Conservation (phyloP, 2,329 filamentous ascomycete species). For the Phaeosphaeriaceae sp. region DNA sequence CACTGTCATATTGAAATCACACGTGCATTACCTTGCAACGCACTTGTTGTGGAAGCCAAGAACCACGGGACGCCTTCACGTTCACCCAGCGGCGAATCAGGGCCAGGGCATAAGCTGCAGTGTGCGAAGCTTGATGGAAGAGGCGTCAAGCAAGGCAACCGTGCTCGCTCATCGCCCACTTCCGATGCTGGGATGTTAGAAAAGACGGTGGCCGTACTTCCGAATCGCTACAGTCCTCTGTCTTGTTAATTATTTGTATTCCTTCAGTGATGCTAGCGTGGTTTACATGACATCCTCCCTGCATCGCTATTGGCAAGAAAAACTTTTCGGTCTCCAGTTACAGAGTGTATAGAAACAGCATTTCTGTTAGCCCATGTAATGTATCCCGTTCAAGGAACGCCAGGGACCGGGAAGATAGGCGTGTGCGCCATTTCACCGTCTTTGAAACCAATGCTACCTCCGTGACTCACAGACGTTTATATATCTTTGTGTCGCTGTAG, state of each 20-base stretch:
- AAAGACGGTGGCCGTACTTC: conserved; percentile 30
- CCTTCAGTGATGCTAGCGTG: conserved; percentile 9
- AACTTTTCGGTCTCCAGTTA: conserved; percentile 8
- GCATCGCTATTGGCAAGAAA: conserved; percentile 25
- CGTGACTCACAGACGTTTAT: conserved; percentile 41
- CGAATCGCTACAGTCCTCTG: conserved; percentile 14
- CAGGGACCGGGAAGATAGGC: conserved; percentile 15
- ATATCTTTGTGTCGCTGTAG: conserved; percentile 17
- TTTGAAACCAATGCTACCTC: conserved; percentile 15
- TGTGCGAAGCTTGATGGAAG: conserved; percentile 18
- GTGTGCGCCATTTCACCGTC: conserved; percentile 30
- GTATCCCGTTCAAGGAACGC: conserved; percentile 12
- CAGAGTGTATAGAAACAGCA: conserved; percentile 4
- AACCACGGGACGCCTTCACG: conserved; percentile 13
- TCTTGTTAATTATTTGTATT: conserved; percentile 6
- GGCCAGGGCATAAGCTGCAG: conserved; percentile 8
- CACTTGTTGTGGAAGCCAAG: conserved; percentile 21
- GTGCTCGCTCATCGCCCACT: conserved; percentile 9
- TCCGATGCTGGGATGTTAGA: conserved; percentile 23
- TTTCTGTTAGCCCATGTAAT: conserved; percentile 11
- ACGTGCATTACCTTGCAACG: conserved; percentile 3
- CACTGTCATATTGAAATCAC: background rate
- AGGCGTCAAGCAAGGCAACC: conserved; percentile 42
- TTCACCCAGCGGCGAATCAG: conserved; percentile 27
- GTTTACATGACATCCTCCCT: conserved; percentile 12